Conservation (phyloP, 805 yeast species). For the Metschnikowia gelsemii region DNA sequence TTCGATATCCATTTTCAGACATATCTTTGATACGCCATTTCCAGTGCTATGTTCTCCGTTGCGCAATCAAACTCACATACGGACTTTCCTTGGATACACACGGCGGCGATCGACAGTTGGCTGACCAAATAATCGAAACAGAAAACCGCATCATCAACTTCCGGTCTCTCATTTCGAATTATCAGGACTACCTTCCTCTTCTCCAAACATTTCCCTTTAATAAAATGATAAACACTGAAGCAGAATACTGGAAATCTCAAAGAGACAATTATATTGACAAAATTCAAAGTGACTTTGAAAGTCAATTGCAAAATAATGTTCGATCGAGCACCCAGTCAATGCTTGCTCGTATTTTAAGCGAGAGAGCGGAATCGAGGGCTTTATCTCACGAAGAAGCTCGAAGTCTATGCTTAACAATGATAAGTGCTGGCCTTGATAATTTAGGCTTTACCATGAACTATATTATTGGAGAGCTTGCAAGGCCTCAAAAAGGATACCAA, state of each 20-base stretch:
- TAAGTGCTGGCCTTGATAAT: constrained; percentile 78
- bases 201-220: constrained; percentile 33
- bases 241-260: constrained; percentile 31
- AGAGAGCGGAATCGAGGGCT: not conserved
- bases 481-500: constrained; percentile 33
- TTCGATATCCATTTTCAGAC: constrained; percentile 25
- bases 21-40: constrained; percentile 39
- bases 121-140: constrained; percentile 52
- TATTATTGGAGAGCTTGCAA: constrained; percentile 58
- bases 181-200: constrained; percentile 53
- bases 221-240: constrained; percentile 6
- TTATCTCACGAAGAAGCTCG: constrained; percentile 41
- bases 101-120: constrained; percentile 34
- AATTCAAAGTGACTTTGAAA: constrained; percentile 23
- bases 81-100: constrained; percentile 50
- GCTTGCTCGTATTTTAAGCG: constrained; percentile 26
- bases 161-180: constrained; percentile 57
- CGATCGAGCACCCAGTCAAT: constrained; percentile 31
- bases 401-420: constrained; percentile 69
- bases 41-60: constrained; percentile 52
- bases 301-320: constrained; percentile 19
- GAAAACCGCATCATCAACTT: constrained; percentile 57
- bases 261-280: constrained; percentile 50
- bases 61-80: constrained; percentile 52
- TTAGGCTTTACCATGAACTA: constrained; percentile 63